These are phyloP conservation scores for Immersiporthe knoxdaviesiana DNA, from an alignment of 2,329 filamentous ascomycete genomes.

Conservation along the genomic window DNA sequence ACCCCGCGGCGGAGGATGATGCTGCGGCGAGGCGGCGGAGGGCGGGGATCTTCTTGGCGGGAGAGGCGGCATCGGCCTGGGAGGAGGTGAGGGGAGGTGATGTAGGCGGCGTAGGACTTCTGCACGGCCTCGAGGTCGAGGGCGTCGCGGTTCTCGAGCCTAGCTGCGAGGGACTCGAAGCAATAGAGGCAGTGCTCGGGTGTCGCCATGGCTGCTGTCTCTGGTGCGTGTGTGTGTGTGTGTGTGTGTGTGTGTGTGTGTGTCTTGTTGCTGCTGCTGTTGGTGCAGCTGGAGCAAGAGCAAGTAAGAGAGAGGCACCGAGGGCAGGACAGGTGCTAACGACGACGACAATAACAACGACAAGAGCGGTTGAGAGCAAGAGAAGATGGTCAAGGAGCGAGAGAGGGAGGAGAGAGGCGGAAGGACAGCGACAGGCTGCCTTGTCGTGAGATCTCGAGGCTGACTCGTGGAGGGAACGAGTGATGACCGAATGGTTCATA, in stretches of 20 bases:
- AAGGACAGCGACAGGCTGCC: constrained; percentile 1
- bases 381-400: not conserved
- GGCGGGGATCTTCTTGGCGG: constrained; percentile 45
- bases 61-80: constrained; percentile 11
- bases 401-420: not conserved
- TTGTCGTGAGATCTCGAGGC: not conserved
- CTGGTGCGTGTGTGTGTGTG: not conserved
- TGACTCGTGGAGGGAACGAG: constrained; percentile 2
- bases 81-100: constrained; percentile 32
- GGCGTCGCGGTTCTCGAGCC: constrained; percentile 70
- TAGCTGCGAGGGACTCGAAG: constrained; percentile 83
- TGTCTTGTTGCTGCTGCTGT: not conserved
- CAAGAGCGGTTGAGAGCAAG: not conserved
- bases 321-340: not conserved
- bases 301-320: not conserved
- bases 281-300: not conserved
- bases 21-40: constrained; percentile 46
- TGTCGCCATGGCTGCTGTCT: constrained; percentile 69
- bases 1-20: constrained; percentile 28
- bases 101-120: constrained; percentile 60
- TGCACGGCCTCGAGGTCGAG: constrained; percentile 71
- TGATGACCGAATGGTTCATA: not conserved
- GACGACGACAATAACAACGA: not conserved
- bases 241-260: not conserved
- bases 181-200: constrained; percentile 87